phyloP scores from a whole-genome alignment of 441 rosid genomes.

The Melastoma candidum region DNA sequence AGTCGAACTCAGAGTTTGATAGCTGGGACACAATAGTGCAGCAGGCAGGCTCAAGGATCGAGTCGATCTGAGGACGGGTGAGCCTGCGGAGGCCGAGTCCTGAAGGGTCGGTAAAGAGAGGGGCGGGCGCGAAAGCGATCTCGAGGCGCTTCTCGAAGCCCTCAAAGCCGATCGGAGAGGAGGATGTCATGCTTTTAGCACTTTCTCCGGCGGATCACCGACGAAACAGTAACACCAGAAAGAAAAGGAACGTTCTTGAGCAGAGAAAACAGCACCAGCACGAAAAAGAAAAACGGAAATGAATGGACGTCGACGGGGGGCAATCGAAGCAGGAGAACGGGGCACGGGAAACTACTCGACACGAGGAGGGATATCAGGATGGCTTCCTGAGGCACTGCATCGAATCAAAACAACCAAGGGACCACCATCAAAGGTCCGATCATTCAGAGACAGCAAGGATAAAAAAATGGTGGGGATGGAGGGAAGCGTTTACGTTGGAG shows the following conservation, averaged over 20 bases:
- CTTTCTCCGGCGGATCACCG: background rate
- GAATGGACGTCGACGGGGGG: too few relatives aligned
- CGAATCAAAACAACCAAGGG: background rate
- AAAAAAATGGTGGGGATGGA: background rate
- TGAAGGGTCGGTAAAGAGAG: conserved; percentile 22
- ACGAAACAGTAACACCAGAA: background rate
- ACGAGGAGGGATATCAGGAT: conserved; percentile 26
- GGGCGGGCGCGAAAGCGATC: conserved; percentile 14
- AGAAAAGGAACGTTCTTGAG: background rate
- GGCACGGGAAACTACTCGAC: conserved; percentile 20
- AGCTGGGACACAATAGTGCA: conserved; percentile 56
- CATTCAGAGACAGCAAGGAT: background rate
- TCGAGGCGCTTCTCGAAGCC: conserved; percentile 33
- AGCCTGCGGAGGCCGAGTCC: conserved; percentile 29
- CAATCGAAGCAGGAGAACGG: background rate
- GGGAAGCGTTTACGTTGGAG: conserved; percentile 28
- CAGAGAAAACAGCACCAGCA: too few relatives aligned
- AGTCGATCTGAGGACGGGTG: conserved; percentile 26
- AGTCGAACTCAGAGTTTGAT: conserved; percentile 47
- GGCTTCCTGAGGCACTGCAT: conserved; percentile 46
- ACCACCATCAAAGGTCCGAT: background rate
- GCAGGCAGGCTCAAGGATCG: conserved; percentile 30
- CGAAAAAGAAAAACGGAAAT: too few relatives aligned
- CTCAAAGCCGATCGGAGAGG: conserved; percentile 30
- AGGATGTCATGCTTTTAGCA: background rate